Evolutionary conservation across 208 protist species (phyloP).

Genomic region (Angomonas ambiguus): DNA sequence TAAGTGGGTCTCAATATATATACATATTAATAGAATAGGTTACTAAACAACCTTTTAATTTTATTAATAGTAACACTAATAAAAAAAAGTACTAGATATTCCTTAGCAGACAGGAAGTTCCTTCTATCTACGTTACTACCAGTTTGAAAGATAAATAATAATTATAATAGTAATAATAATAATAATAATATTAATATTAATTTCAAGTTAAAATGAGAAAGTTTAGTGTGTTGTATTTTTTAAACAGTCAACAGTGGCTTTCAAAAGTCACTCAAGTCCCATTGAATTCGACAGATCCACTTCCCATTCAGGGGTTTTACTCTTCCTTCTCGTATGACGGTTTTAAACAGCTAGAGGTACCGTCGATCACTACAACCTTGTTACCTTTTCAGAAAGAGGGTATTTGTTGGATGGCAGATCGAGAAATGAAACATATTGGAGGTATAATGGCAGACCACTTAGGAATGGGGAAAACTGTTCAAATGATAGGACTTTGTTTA

Average conservation of each 20-base stretch:
- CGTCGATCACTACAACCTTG: conserved; percentile 52
- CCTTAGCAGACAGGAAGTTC: too few relatives aligned
- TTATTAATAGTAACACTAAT: too few relatives aligned
- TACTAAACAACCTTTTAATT: too few relatives aligned
- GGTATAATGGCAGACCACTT: conserved; percentile 91
- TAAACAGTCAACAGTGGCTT: neutral
- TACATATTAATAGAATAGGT: too few relatives aligned
- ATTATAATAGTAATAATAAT: too few relatives aligned
- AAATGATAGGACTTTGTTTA: conserved; percentile 89
- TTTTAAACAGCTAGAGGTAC: conserved; percentile 56
- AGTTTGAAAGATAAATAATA: too few relatives aligned
- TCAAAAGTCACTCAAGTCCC: conserved; percentile 29
- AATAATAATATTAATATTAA: too few relatives aligned
- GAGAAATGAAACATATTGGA: conserved; percentile 68
- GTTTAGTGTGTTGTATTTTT: neutral
- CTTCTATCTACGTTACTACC: too few relatives aligned
- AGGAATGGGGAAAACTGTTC: conserved; percentile 90
- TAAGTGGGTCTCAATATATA: too few relatives aligned
- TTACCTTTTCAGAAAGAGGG: conserved; percentile 90
- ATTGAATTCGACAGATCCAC: conserved; percentile 38
- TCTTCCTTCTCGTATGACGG: conserved; percentile 74
- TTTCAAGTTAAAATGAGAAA: neutral
- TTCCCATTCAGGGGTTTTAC: conserved; percentile 72
- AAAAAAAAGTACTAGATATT: too few relatives aligned
- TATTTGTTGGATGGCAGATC: conserved; percentile 85